phyloP scores from a whole-genome alignment of 139 green algal species.

The Gonium pectorale region DNA sequence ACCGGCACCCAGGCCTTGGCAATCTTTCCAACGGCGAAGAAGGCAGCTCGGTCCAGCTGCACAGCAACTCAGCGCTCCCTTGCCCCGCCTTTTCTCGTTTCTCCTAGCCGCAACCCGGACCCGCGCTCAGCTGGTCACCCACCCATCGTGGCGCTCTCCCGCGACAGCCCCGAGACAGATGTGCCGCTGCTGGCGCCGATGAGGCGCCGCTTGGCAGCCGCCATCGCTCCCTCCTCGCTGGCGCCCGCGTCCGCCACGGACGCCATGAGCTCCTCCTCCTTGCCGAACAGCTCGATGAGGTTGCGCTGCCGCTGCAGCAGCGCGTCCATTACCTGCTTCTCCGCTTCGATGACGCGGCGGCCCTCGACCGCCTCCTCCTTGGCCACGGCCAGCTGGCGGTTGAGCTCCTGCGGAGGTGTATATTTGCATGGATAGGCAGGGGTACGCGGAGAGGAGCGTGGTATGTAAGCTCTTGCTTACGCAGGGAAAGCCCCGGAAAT shows the following conservation, averaged over 20 bases:
- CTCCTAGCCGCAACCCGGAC: too few relatives aligned
- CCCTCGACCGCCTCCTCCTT: conserved; percentile 39
- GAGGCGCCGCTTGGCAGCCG: neutral
- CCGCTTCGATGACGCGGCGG: conserved; percentile 13
- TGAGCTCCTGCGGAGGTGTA: conserved; percentile 10
- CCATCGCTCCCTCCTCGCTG: neutral
- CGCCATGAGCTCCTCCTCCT: conserved; percentile 27
- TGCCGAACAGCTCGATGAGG: conserved; percentile 45
- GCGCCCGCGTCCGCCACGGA: neutral
- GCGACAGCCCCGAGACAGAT: neutral
- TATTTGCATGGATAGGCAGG: too few relatives aligned
- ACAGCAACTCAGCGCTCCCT: too few relatives aligned
- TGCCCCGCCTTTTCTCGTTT: too few relatives aligned
- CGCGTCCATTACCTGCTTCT: conserved; percentile 54
- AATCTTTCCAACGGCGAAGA: too few relatives aligned
- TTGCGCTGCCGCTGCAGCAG: conserved; percentile 55
- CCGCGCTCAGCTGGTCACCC: too few relatives aligned
- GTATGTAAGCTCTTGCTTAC: too few relatives aligned
- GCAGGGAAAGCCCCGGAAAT: too few relatives aligned
- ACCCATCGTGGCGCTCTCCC: conserved; percentile 32
- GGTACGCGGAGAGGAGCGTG: too few relatives aligned
- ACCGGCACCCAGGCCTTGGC: too few relatives aligned
- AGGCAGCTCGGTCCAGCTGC: too few relatives aligned
- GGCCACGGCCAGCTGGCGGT: conserved; percentile 11
- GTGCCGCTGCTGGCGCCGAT: neutral